Base-by-base conservation (phyloP, 23 red algal genomes). In the Gracilaria domingensis region DNA sequence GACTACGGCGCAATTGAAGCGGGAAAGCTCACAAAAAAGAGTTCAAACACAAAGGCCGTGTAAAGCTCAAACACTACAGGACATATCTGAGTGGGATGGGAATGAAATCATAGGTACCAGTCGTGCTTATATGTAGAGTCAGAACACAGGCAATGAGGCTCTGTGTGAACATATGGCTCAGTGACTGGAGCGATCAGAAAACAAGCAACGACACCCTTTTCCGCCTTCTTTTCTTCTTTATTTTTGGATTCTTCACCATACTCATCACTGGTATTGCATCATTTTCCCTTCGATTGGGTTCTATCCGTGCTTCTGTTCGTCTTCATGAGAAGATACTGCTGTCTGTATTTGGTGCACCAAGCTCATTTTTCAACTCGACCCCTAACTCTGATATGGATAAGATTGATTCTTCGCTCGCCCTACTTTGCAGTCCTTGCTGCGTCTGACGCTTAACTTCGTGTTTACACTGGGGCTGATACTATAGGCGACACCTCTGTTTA, bases 351-450 rank as follows among this genome's bases (percentile, higher is more conserved):
- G 75, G 91, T 76, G 91, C 96, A 36, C 96, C 96, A 54, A 90
- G 81, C 73, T 72, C 84, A 40, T 98, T 88, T 50, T 98, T 98
- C 83, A 91, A 98, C 44, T 53, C 86, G 14, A 98, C 92, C 25
- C 96, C 96, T 61, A 89, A 75, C 83, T 85, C 91, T 53, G 91
- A 95, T 78, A 35, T 94, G 29, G 96, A 98, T 64, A 90, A 91
- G 57, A 81, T 98, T 47, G 86, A 91, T 57, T 80, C 58, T 50
- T 75, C 88, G 23, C 78, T 95, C 38, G 67, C 82, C 3, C 39
- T 25, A 86, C 88, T 8, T 20, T 95, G 65, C 86, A 91, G 42
- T 79, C 85, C 25, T 61, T 95, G 25, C 14, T 83, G 25, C 64
- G 88, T 42, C 79, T 91, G 0, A 25, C 48, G 21, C 53, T 95